Percentiles rank a stretch among this genome's conserved stretches.
Conservation (phyloP, 441 rosid species). For the Arabidopsis hybrid region DNA sequence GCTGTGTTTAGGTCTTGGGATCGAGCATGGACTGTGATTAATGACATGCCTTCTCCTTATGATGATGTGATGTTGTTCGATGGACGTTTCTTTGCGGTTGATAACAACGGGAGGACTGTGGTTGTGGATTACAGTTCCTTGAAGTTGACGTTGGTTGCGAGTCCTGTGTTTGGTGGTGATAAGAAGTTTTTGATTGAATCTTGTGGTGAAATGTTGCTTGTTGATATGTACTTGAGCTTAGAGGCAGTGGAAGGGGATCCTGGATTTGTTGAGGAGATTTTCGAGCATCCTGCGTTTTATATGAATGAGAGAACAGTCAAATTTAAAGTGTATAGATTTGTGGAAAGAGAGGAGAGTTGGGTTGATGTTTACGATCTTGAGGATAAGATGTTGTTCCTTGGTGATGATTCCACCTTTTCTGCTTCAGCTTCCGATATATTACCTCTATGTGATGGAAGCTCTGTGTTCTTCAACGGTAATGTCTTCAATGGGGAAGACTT, state of each 20-base stretch:
- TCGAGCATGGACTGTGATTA: slow-evolving; percentile 70
- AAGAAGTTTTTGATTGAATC: slow-evolving; percentile 92
- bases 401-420: slow-evolving; percentile 81
- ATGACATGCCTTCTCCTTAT: slow-evolving; percentile 80
- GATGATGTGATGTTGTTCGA: slow-evolving; percentile 78
- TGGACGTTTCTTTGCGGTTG: slow-evolving; percentile 79
- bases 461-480: slow-evolving; percentile 67
- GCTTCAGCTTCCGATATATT: slow-evolving; percentile 58
- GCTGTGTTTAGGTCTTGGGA: slow-evolving; percentile 70
- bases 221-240: slow-evolving; percentile 79
- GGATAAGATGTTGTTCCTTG: slow-evolving; percentile 72
- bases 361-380: slow-evolving; percentile 58
- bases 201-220: slow-evolving; percentile 70
- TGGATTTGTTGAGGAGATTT: slow-evolving; percentile 42
- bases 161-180: slow-evolving; percentile 83
- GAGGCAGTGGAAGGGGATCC: slow-evolving; percentile 55
- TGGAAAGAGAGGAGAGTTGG: slow-evolving; percentile 58
- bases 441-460: slow-evolving; percentile 59
- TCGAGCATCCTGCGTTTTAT: slow-evolving; percentile 50
- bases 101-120: slow-evolving; percentile 72
- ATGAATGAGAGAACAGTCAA: slow-evolving; percentile 76
- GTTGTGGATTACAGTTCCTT: slow-evolving; percentile 53
- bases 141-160: slow-evolving; percentile 47
- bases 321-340: slow-evolving; percentile 74
- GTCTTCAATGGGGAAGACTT: slow-evolving; percentile 51